Evolutionary conservation across 441 rosid genomes (phyloP), one percentile per base, ranked within the genome.

Genomic region (Geranium incanum): DNA sequence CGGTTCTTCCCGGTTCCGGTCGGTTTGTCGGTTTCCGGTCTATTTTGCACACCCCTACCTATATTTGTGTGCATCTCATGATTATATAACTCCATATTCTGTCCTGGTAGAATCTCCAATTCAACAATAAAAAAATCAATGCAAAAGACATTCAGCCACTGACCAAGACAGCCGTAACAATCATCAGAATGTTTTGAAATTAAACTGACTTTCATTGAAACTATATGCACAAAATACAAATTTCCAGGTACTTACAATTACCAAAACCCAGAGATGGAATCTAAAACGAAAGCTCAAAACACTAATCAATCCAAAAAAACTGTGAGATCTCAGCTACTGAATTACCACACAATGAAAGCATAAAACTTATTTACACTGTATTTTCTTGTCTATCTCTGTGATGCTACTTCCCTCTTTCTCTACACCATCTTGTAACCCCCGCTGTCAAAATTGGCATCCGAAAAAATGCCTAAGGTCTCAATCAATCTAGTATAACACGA

Each of bases 301-400:
- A 67, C 16, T 55, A 67, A 36, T 66, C 0, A 57, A 57, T 3
- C 16, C 13, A 36, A 57, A 0, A 21, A 19, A 43, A 37, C 70
- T 68, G 43, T 64, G n/a, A 12, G 4, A 18, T 7, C 39, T 28
- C 33, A 1, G 33, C 37, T 21, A 62, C 67, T 63, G 67, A 23
- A 63, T 28, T 28, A 23, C 21, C 28, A 57, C 15, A 12, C 68
- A 64, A 71, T 36, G 68, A 18, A 71, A 23, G 43, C 75, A 62
- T 18, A 15, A 50, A 70, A 70, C 71, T 76, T 70, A 69, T 50
- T 71, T 33, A 12, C n/a, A 33, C 69, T 72, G 15, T 67, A 64
- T n/a, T 36, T 64, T 68, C 77, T 76, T 71, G 60, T 79, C 69
- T 75, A 63, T 70, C 70, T 66, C 67, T 71, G 72, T 45, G 18